phyloP scores from a whole-genome alignment of 345 rosid genomes.

The Hypericum perforatum region DNA sequence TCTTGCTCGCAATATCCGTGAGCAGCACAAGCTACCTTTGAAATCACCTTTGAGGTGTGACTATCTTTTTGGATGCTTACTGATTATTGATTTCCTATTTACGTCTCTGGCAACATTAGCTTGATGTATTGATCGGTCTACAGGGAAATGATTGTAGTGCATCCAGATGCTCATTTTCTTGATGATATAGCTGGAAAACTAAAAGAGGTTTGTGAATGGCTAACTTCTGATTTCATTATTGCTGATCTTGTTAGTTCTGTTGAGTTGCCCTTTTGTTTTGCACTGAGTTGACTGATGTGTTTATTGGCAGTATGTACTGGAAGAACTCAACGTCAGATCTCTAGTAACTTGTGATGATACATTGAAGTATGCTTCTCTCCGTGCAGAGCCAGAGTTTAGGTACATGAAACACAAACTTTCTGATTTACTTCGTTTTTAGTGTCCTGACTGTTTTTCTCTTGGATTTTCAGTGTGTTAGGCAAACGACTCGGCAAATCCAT shows the following conservation, averaged over 20 bases:
- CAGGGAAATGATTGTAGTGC: conserved; percentile 91
- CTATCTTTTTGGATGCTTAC: conserved; percentile 4
- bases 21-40: conserved; percentile 80
- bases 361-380: conserved; percentile 73
- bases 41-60: conserved; percentile 84
- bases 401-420: conserved; percentile 6
- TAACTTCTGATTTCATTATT: too few species aligned
- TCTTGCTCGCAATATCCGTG: conserved; percentile 93
- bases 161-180: conserved; percentile 81
- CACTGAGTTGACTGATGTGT: conserved; percentile 12
- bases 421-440: conserved; percentile 11
- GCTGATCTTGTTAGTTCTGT: too few species aligned
- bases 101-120: neutral
- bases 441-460: conserved; percentile 8
- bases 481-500: conserved; percentile 92
- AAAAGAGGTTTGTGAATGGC: conserved; percentile 49
- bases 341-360: conserved; percentile 74
- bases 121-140: conserved; percentile 12
- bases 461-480: conserved; percentile 48
- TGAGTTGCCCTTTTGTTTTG: conserved; percentile 1
- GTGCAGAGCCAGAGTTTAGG: conserved; percentile 99
- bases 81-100: neutral
- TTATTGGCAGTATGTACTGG: conserved; percentile 51
- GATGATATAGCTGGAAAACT: conserved; percentile 88
- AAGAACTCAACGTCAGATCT: conserved; percentile 80